These are phyloP conservation scores for Sugiyamaella paludigena DNA, from an alignment of 1,139 yeast species.

Conservation along the genomic window DNA sequence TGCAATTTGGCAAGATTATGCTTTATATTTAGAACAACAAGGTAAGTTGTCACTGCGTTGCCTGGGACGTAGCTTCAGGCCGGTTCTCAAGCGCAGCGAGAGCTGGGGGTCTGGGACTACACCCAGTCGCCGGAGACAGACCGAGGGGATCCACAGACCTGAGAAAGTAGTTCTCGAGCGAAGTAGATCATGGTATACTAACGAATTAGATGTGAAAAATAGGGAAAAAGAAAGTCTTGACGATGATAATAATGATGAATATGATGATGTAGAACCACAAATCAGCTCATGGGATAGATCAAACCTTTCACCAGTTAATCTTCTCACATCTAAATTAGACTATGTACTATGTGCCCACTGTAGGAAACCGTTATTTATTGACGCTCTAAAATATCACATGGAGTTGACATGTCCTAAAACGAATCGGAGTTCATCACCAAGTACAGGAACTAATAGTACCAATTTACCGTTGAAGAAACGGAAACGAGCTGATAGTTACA, in stretches of 20 bases:
- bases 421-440: not conserved
- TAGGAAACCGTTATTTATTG: conserved; percentile 32
- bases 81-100: too few relatives aligned
- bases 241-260: not conserved
- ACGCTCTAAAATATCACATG: conserved; percentile 29
- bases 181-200: not conserved
- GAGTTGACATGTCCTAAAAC: conserved; percentile 22
- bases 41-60: too few relatives aligned
- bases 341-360: conserved; percentile 35
- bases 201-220: not conserved
- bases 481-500: conserved; percentile 7
- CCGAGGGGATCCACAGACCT: not conserved
- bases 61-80: too few relatives aligned
- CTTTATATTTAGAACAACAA: conserved; percentile 10
- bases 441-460: conserved; percentile 5
- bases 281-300: conserved; percentile 30
- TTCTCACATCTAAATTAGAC: conserved; percentile 32
- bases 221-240: not conserved
- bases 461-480: conserved; percentile 1
- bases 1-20: conserved; percentile 15
- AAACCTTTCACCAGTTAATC: conserved; percentile 29
- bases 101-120: too few relatives aligned
- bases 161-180: too few relatives aligned
- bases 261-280: conserved; percentile 21
- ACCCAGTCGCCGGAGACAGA: too few relatives aligned